Base-by-base conservation (phyloP, 306 rosid genomes). In the Vigna trinervia region DNA sequence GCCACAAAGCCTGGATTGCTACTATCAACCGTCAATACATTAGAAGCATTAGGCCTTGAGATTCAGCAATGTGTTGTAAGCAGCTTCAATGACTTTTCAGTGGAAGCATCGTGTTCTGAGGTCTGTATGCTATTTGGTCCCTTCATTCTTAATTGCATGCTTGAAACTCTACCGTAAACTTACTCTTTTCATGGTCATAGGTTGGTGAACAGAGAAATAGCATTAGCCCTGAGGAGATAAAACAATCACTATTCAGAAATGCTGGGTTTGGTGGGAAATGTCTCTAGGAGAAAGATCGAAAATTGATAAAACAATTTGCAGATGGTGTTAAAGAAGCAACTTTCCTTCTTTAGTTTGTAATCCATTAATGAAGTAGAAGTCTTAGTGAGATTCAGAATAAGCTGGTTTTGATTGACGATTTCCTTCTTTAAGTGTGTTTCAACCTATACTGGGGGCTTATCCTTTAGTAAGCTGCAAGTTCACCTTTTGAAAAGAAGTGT, bases 231-330 rank as follows among this genome's bases (percentile, higher is more conserved):
- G 95, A 88, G 47, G 97, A 90, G 48, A 83, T 92, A 86, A 90
- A 90, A 87, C 90, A 92, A 76, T 89, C 90, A 61, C 68, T 92
- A 19, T 92, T 90, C 91, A 86, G 97, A 85, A 92, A 84, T 84
- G 97, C 96, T 62, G 97, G 96, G 41, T 92, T 90, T 84, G 92
- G 96, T 79, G 96, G 93, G 48, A 85, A 85, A 77, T 88, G 93
- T 80, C 83, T 87, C 85, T 88, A 90, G 88, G 71, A 66, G 59
- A 61, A 67, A 47, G 78, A 22, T 70, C 57, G 68, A 15, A 79
- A 80, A 46, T 23, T 54, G 77, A 47, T 74, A 23, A 30, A 82
- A 38, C 67, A 65, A 50, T 57, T 72, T 77, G 82, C 71, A 78
- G 58, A 82, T 39, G 65, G 72, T 41, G 83, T 78, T 61, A 54